Conservation (phyloP, 495 filamentous ascomycete species). For the Baudoinia panamericana region DNA sequence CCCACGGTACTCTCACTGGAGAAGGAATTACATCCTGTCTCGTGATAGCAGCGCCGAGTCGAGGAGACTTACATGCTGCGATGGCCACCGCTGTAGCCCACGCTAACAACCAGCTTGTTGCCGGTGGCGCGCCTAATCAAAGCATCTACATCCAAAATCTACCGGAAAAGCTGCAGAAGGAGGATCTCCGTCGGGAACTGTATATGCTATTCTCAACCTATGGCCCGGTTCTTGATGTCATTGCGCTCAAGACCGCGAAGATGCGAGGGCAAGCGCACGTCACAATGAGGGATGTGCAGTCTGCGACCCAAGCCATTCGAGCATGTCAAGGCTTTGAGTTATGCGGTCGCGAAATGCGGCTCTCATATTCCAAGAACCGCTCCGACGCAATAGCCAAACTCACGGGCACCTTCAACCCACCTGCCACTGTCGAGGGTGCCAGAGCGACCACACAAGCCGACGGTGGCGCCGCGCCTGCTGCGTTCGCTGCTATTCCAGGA, state of each 20-base stretch:
- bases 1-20: too few species aligned
- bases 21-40: too few species aligned
- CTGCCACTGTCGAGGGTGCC: background rate
- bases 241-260: conserved; percentile 71
- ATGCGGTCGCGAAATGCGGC: conserved; percentile 75
- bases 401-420: conserved; percentile 59
- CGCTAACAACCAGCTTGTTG: background rate
- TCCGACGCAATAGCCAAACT: conserved; percentile 78
- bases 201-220: conserved; percentile 92
- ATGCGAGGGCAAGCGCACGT: conserved; percentile 95
- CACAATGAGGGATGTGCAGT: conserved; percentile 74
- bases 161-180: conserved; percentile 71
- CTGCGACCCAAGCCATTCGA: conserved; percentile 80
- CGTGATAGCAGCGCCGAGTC: too few species aligned
- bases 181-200: conserved; percentile 65
- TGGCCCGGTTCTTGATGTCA: conserved; percentile 86
- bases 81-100: background rate
- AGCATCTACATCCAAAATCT: conserved; percentile 82
- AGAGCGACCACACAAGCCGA: conserved; percentile 1
- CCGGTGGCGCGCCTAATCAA: conserved; percentile 38
- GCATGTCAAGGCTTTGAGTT: conserved; percentile 77
- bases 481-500: conserved; percentile 11
- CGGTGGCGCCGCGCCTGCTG: background rate
- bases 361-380: conserved; percentile 75
- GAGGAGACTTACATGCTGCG: too few species aligned